Base-by-base conservation (phyloP, 2,329 filamentous ascomycete species). In the Raffaelea arxii region DNA sequence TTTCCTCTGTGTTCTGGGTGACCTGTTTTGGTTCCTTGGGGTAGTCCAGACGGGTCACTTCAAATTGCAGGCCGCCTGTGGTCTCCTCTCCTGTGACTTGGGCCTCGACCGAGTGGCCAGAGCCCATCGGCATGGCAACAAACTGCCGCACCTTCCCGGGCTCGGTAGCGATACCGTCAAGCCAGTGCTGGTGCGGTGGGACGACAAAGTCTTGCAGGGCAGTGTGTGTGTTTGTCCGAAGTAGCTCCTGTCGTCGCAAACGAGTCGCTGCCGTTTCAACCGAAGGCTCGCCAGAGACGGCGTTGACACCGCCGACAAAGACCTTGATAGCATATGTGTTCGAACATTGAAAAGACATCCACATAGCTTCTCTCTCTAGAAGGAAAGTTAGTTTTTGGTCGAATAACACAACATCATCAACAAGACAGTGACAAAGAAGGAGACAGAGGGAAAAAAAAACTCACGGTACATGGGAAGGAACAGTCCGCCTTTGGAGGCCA, bases 401-500 rank as follows among this genome's bases (percentile, higher is more conserved):
- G n/a, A n/a, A n/a, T 36, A 36, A n/a, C 6, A 36, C 7, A 36
- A 36, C 32, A 36, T n/a, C 16, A n/a, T 36, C 14, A 16, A 18
- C 6, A 36, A 36, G 6, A 12, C 32, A 9, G 27, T 9, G 27
- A 32, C 16, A 32, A 16, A 32, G 27, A 36, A 10, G 32, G 16
- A 24, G 9, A 36, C n/a, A 1, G 7, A 22, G 25, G 11, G 5
- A 25, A 18, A n/a, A n/a, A 5, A 24, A 24, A 9, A 43, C 48
- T 32, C 25, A 47, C 45, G 45, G 16, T 47, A 50, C 30, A 47
- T 50, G 5, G 48, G 48, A 16, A 50, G 38, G 37, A 50, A 47
- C 2, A 50, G n/a, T 21, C 48, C 48, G 5, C 45, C 48, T 24
- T 50, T 39, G 11, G 22, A 23, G n/a, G 30, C 45, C 42, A 47